Base-by-base conservation (phyloP, 2,329 filamentous ascomycete species). In the Diplocarpon mali region DNA sequence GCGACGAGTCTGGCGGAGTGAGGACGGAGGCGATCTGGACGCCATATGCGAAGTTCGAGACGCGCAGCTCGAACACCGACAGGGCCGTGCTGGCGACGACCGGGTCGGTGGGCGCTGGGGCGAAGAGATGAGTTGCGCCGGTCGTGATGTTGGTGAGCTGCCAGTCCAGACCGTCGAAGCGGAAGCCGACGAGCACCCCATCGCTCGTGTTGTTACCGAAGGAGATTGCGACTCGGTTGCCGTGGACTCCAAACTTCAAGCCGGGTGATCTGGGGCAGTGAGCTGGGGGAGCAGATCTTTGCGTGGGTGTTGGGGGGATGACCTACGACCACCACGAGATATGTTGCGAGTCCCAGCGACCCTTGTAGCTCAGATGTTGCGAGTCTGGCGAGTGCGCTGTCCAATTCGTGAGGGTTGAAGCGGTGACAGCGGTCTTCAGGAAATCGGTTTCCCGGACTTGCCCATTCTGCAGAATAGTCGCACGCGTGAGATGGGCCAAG, bases 1-100 rank as follows among this genome's bases (percentile, higher is more conserved):
- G 62, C 15, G 62, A 62, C 31, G 67, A 64, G 5, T 64, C 65
- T 3, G 62, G 58, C 2, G 63, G 65, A 12, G 76, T 63, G 43
- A 76, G 71, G 2, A 79, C 65, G 7, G 67, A 63, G 14, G 65
- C 62, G 36, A 80, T 69, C 58, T 80, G 75, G 3, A 79, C 68
- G 2, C 75, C 75, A 52, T 72, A 72, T 13, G 67, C 73, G 74
- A 73, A 80, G 53, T 80, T 80, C 1, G 75, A 75, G 13, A 79
- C 75, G 49, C 74, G 64, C 53, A 79, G 60, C 56, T 79, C 75
- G 46, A 79, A 76, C 0, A 65, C 69, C 28, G 67, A 66, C 1
- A 69, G 68, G 34, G 58, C 65, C 15, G 70, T 55, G 0, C 68
- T 65, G 9, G 71, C 61, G 5, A 69, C 69, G 0, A 67, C 62